Evolutionary conservation across 1,139 yeast genomes (phyloP).

Genomic region (Tardiomyces digboiensis): DNA sequence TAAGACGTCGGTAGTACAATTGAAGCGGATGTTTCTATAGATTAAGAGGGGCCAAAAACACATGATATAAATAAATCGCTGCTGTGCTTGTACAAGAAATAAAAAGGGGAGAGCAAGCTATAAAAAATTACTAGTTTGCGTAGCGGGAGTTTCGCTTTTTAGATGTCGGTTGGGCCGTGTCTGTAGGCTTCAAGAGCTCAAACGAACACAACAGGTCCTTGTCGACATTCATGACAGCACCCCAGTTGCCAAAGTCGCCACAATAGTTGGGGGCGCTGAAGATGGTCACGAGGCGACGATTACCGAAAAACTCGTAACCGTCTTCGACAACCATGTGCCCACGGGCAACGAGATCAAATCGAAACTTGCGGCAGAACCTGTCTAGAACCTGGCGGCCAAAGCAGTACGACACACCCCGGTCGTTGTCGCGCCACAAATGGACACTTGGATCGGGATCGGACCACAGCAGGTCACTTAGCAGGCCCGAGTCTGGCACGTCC

Average conservation of each 20-base stretch:
- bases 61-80: no score
- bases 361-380: conserved; percentile 61
- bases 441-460: conserved; percentile 82
- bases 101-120: no score
- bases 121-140: no score
- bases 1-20: no score
- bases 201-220: conserved; percentile 71
- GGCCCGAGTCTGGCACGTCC: conserved; percentile 76
- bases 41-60: no score
- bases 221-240: conserved; percentile 69
- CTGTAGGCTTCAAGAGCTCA: conserved; percentile 61
- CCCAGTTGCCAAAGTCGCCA: conserved; percentile 82
- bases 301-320: conserved; percentile 84
- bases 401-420: conserved; percentile 92
- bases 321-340: conserved; percentile 93
- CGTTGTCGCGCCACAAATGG: conserved; percentile 77
- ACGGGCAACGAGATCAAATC: conserved; percentile 71
- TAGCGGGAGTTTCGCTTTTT: conserved; percentile 1
- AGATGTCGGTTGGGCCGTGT: neutral
- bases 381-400: conserved; percentile 95
- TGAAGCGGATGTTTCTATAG: no score
- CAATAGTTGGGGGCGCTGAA: conserved; percentile 98
- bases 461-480: conserved; percentile 96
- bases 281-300: conserved; percentile 78
- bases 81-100: no score